Percentiles rank a stretch among this genome's conserved stretches.
phyloP scores from a whole-genome alignment of 208 protist genomes.

The Borovskyia barvae region DNA sequence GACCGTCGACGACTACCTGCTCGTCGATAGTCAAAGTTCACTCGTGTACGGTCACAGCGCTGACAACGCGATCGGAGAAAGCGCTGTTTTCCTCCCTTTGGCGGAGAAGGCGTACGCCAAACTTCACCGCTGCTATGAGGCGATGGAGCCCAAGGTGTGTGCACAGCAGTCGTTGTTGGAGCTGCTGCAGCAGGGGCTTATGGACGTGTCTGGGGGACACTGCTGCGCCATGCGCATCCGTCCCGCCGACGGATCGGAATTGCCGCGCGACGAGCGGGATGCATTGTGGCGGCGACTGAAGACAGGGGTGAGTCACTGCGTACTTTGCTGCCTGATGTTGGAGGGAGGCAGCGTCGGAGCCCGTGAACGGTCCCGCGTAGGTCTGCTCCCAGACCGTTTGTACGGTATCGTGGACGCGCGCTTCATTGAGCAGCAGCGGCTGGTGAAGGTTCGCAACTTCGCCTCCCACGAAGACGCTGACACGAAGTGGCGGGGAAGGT shows the following conservation, averaged over 20 bases:
- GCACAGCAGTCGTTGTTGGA: slow-evolving; percentile 48
- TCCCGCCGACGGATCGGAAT: slow-evolving; percentile 10
- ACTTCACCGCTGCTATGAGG: slow-evolving; percentile 88
- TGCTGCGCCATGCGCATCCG: slow-evolving; percentile 32
- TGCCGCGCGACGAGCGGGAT: slow-evolving; percentile 40
- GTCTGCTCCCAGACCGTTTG: slow-evolving; percentile 70
- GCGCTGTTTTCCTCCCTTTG: slow-evolving; percentile 70
- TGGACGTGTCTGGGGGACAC: slow-evolving; percentile 69
- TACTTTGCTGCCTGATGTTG: slow-evolving; percentile 54
- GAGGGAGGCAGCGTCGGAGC: slow-evolving; percentile 32
- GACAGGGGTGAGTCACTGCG: slow-evolving; percentile 28
- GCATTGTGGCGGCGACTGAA: slow-evolving; percentile 66
- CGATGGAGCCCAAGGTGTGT: slow-evolving; percentile 69
- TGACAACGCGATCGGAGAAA: slow-evolving; percentile 21
- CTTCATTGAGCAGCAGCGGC: slow-evolving; percentile 65
- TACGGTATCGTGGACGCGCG: slow-evolving; percentile 79
- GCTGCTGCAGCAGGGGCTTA: slow-evolving; percentile 60
- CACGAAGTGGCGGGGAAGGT: slow-evolving; percentile 62
- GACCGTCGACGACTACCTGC: slow-evolving; percentile 87
- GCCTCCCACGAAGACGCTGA: slow-evolving; percentile 18
- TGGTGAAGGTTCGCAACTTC: slow-evolving; percentile 82
- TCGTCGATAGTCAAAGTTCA: slow-evolving; percentile 51
- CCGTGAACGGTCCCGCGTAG: slow-evolving; percentile 43
- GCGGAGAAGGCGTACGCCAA: slow-evolving; percentile 94
- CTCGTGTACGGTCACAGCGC: slow-evolving; percentile 46